Evolutionary conservation across 257 asterid species (phyloP).

Genomic region (Jacaranda mimosifolia): DNA sequence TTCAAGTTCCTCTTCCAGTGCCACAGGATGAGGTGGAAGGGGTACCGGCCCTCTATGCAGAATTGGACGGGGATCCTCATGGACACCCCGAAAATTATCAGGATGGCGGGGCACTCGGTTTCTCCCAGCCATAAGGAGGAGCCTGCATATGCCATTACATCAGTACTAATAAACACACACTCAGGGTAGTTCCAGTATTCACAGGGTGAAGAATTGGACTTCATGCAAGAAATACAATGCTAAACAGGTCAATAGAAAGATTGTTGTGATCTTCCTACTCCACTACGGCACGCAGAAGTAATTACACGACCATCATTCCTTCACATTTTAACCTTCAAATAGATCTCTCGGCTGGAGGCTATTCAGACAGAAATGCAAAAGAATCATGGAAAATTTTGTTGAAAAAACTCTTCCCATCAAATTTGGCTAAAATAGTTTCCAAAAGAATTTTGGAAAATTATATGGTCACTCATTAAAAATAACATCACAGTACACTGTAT

Average conservation of each 20-base stretch:
- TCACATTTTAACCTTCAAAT: not conserved
- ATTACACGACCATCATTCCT: not conserved
- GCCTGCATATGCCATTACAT: slow-evolving; percentile 26
- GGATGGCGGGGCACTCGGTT: slow-evolving; percentile 68
- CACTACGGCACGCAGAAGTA: not conserved
- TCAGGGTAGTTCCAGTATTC: not conserved
- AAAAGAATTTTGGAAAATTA: slow-evolving; percentile 2
- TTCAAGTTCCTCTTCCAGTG: slow-evolving; percentile 83
- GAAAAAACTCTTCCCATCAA: not conserved
- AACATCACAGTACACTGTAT: not conserved
- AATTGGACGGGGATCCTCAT: slow-evolving; percentile 57
- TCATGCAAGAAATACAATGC: not conserved
- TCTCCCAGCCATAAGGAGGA: slow-evolving; percentile 72
- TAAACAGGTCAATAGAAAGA: not conserved
- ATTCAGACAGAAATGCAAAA: slow-evolving; percentile 14
- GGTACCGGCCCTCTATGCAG: slow-evolving; percentile 59
- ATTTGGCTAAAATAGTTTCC: not conserved
- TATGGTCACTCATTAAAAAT: not conserved
- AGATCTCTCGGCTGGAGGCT: not conserved
- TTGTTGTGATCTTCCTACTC: not conserved
- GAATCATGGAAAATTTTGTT: not conserved
- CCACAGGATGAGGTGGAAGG: slow-evolving; percentile 67
- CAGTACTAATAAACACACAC: slow-evolving; percentile 9
- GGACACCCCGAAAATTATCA: slow-evolving; percentile 56
- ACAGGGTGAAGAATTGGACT: not conserved